Evolutionary conservation across 139 green algal genomes (phyloP).

Genomic region (Ettlia oleoabundans): DNA sequence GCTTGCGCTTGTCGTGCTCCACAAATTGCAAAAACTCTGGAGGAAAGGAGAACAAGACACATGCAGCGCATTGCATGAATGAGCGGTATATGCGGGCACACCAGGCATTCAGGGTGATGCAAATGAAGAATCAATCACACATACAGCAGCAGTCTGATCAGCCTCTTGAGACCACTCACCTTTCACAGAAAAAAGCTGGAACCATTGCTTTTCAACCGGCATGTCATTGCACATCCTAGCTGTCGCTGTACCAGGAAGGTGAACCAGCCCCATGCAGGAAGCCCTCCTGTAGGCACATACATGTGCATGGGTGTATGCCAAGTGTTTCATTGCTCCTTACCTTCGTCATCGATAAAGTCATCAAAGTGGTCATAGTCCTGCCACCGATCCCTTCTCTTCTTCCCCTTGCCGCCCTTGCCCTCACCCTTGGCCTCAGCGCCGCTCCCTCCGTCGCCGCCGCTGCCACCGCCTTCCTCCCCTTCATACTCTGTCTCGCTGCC

Average conservation of each 20-base stretch:
- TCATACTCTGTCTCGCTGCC: constrained; percentile 10
- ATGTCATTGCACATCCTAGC: too few species aligned
- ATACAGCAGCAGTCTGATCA: too few species aligned
- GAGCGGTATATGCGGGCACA: too few species aligned
- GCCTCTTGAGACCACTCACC: too few species aligned
- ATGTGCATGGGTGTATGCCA: too few species aligned
- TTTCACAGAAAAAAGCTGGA: too few species aligned
- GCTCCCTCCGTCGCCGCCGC: background rate
- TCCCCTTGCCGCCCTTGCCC: background rate
- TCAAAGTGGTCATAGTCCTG: constrained; percentile 36
- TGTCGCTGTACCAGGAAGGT: too few species aligned
- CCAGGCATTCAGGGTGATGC: too few species aligned
- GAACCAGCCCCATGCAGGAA: background rate
- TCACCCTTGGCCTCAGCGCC: constrained; percentile 10
- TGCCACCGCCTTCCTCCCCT: constrained; percentile 7
- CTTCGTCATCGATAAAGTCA: constrained; percentile 44
- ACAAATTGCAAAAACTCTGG: constrained; percentile 50
- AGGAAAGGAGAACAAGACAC: constrained; percentile 12
- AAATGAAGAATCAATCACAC: background rate
- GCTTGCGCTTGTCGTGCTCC: constrained; percentile 36
- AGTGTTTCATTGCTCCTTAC: background rate
- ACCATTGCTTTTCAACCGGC: too few species aligned
- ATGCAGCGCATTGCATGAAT: too few species aligned
- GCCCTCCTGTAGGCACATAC: too few species aligned
- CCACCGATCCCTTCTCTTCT: background rate